A percentile compares a stretch with the other conserved stretches of the same genome.
phyloP scores from a whole-genome alignment of 768 basidiomycete genomes.

The Mycena albidolilacea region DNA sequence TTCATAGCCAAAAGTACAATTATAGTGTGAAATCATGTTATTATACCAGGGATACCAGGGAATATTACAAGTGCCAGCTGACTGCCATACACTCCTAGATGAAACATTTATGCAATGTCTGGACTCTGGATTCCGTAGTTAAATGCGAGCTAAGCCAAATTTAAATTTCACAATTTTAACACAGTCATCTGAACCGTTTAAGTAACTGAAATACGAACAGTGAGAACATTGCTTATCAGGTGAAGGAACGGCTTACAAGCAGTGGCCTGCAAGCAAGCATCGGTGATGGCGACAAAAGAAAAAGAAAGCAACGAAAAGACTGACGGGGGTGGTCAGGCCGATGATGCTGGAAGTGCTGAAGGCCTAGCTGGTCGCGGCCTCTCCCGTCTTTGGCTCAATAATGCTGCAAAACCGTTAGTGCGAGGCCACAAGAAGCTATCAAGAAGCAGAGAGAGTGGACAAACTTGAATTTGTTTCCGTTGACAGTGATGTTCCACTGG shows the following conservation, averaged over 20 bases:
- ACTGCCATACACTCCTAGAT: too few relatives aligned
- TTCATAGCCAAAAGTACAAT: too few relatives aligned
- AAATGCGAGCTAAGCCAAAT: background rate
- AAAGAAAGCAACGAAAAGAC: background rate
- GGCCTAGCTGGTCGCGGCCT: background rate
- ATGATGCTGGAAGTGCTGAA: slow-evolving; percentile 1
- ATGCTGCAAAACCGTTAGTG: background rate
- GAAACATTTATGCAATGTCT: too few relatives aligned
- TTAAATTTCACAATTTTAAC: background rate
- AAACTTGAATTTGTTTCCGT: slow-evolving; percentile 1
- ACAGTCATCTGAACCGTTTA: background rate
- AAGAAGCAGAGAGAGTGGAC: background rate
- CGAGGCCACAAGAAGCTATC: background rate
- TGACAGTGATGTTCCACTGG: slow-evolving; percentile 7
- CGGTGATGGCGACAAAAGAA: background rate
- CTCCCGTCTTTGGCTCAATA: background rate
- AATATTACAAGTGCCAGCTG: too few relatives aligned
- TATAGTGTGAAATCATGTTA: too few relatives aligned
- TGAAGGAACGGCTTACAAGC: background rate
- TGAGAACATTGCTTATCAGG: background rate
- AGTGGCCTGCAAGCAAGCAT: slow-evolving; percentile 3
- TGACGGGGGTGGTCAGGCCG: background rate
- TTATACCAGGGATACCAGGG: too few relatives aligned
- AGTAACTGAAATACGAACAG: background rate
- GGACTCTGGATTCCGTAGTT: too few relatives aligned